Percentiles rank a stretch among this genome's conserved stretches.
phyloP scores from a whole-genome alignment of 345 rosid species.

The Luvunga scandens region DNA sequence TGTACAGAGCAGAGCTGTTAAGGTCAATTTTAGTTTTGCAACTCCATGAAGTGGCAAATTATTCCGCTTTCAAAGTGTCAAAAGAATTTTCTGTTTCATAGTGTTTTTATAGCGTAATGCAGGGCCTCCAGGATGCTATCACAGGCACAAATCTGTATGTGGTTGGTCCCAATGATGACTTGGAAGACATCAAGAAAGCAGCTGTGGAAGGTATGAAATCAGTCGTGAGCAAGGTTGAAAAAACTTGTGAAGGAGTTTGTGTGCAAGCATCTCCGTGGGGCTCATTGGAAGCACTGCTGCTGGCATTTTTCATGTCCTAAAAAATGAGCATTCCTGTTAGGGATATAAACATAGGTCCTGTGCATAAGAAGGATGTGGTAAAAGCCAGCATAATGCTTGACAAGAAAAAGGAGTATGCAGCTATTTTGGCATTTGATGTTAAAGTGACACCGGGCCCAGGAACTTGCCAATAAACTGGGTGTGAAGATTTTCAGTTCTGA shows the following conservation, averaged over 20 bases:
- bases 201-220: conserved; percentile 82
- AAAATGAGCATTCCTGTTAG: conserved; percentile 87
- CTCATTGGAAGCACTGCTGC: conserved; percentile 85
- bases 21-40: neutral
- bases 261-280: conserved; percentile 95
- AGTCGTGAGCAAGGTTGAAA: conserved; percentile 77
- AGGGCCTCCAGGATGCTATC: conserved; percentile 92
- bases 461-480: conserved; percentile 79
- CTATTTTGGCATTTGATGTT: conserved; percentile 95
- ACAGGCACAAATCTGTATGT: conserved; percentile 89
- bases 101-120: conserved; percentile 7
- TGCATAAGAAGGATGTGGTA: conserved; percentile 90
- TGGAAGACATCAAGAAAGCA: conserved; percentile 62
- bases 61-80: neutral
- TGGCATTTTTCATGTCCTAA: conserved; percentile 81
- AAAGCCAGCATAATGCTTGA: conserved; percentile 92
- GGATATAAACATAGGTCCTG: conserved; percentile 83
- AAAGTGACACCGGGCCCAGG: conserved; percentile 82
- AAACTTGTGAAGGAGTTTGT: conserved; percentile 84
- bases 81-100: conserved; percentile 4
- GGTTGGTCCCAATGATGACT: conserved; percentile 69
- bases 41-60: neutral
- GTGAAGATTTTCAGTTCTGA: conserved; percentile 92
- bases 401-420: conserved; percentile 84
- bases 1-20: neutral